Base-by-base conservation (phyloP, 2,329 filamentous ascomycete genomes). In the Diaporthe helianthi region DNA sequence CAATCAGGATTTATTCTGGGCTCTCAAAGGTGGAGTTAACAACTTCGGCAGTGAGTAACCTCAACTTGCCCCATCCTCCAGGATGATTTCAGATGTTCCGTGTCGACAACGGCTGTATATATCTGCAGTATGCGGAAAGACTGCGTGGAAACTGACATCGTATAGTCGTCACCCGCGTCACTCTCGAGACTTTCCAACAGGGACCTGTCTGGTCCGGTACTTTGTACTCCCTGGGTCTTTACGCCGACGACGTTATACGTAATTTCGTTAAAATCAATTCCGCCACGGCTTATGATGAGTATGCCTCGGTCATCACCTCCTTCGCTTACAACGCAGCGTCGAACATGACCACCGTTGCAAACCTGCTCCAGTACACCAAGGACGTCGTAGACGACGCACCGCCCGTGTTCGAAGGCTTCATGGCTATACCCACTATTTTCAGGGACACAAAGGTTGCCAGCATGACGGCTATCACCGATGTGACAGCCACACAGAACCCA, bases 131-230 rank as follows among this genome's bases (percentile, higher is more conserved):
- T 47, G 44, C 10, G 46, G 22, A 49, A 22, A 24, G 22, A 13
- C 22, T 49, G 46, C 22, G 15, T 24, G n/a, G 46, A 49, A 24
- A 49, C 22, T 49, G 46, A 26, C 46, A 49, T 22, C 46, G 22
- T 49, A 15, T 49, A 49, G 46, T 74, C 46, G 73, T 74, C 9
- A 74, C 73, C 0, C 55, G 69, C 0, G 67, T 74, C 61, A 44
- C 52, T 10, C 41, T 73, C 2, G 41, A 55, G 13, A 71, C 71
- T 31, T 74, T 49, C 22, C 68, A 71, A 38, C 46, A 66, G 17
- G 61, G 49, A 17, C 63, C 15, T 9, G 36, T 65, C 13, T 65
- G 63, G 63, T 36, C 47, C 22, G 49, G 22, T 44, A 54, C 24
- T n/a, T 24, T 54, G 5, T 65, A 46, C n/a, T 41, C 24, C 44